Evolutionary conservation across 2,329 filamentous ascomycete species (phyloP).

Genomic region (Trichoderma koningiopsis): DNA sequence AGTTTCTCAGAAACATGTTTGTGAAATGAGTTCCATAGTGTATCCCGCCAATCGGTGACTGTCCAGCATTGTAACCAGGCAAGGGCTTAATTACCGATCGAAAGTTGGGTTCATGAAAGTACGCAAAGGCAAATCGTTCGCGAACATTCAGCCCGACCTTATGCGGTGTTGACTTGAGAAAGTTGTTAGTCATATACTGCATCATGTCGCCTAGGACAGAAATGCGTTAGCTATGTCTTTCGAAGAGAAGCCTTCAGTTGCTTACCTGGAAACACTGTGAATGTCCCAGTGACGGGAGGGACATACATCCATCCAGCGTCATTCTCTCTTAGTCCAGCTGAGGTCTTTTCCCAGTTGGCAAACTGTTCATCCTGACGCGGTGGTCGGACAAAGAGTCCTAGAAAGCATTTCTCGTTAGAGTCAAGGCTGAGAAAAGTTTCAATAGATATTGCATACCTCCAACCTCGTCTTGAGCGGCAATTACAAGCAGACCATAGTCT

Average conservation of each 20-base stretch:
- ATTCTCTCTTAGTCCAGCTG: slow-evolving; percentile 48
- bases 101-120: slow-evolving; percentile 56
- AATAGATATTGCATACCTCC: slow-evolving; percentile 39
- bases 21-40: slow-evolving; percentile 57
- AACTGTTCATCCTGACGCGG: slow-evolving; percentile 44
- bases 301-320: slow-evolving; percentile 52
- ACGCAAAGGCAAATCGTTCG: slow-evolving; percentile 52
- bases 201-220: slow-evolving; percentile 50
- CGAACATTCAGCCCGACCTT: slow-evolving; percentile 53
- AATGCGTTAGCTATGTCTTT: neutral
- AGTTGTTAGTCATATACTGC: slow-evolving; percentile 51
- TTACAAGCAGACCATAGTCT: slow-evolving; percentile 55
- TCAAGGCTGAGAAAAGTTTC: neutral
- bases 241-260: neutral
- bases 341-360: slow-evolving; percentile 50
- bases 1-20: slow-evolving; percentile 54
- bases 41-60: slow-evolving; percentile 42
- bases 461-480: slow-evolving; percentile 53
- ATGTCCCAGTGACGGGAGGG: slow-evolving; percentile 46
- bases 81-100: slow-evolving; percentile 48
- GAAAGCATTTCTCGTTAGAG: neutral
- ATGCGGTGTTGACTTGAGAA: slow-evolving; percentile 51
- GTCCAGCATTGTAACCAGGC: slow-evolving; percentile 40
- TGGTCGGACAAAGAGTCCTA: slow-evolving; percentile 50
- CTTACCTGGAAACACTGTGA: slow-evolving; percentile 53